A percentile compares a stretch with the other conserved stretches of the same genome.
Conservation (phyloP, 768 basidiomycete species). For the Hydnomerulius pinastri region DNA sequence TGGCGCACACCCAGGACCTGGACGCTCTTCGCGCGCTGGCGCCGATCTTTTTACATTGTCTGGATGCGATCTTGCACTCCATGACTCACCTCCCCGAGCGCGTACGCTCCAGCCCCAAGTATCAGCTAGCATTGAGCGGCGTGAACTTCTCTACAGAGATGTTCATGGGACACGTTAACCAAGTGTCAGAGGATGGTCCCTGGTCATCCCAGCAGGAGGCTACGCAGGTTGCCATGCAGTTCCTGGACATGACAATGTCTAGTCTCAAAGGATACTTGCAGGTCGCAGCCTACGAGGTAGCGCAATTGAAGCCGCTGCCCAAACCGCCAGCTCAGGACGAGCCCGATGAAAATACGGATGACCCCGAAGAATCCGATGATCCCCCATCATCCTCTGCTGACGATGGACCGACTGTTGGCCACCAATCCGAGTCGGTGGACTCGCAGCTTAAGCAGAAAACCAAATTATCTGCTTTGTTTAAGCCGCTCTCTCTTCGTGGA, state of each 20-base stretch:
- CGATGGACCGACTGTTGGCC: neutral
- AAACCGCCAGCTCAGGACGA: slow-evolving; percentile 15
- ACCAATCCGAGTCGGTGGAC: slow-evolving; percentile 6
- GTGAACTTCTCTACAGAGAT: slow-evolving; percentile 22
- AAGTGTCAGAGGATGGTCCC: slow-evolving; percentile 3
- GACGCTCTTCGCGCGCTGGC: slow-evolving; percentile 30
- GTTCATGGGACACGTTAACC: slow-evolving; percentile 24
- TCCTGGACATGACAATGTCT: slow-evolving; percentile 33
- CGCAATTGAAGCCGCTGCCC: slow-evolving; percentile 29
- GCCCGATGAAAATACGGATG: slow-evolving; percentile 2
- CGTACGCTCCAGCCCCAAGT: slow-evolving; percentile 21
- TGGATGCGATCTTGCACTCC: slow-evolving; percentile 31
- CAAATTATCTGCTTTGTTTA: slow-evolving; percentile 18
- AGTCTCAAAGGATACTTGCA: slow-evolving; percentile 34
- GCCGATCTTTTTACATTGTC: slow-evolving; percentile 21
- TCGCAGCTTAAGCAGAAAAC: slow-evolving; percentile 3
- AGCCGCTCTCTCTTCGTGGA: slow-evolving; percentile 13
- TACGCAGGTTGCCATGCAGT: slow-evolving; percentile 22
- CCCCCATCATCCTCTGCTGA: slow-evolving; percentile 8
- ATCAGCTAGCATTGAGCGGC: slow-evolving; percentile 18
- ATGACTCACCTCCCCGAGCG: slow-evolving; percentile 23
- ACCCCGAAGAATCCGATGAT: neutral
- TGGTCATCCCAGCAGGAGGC: slow-evolving; percentile 7
- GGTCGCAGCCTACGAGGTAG: slow-evolving; percentile 30
- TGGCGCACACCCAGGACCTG: slow-evolving; percentile 26